Conservation (phyloP, 495 filamentous ascomycete species). For the Hypoxylon subgilvum region DNA sequence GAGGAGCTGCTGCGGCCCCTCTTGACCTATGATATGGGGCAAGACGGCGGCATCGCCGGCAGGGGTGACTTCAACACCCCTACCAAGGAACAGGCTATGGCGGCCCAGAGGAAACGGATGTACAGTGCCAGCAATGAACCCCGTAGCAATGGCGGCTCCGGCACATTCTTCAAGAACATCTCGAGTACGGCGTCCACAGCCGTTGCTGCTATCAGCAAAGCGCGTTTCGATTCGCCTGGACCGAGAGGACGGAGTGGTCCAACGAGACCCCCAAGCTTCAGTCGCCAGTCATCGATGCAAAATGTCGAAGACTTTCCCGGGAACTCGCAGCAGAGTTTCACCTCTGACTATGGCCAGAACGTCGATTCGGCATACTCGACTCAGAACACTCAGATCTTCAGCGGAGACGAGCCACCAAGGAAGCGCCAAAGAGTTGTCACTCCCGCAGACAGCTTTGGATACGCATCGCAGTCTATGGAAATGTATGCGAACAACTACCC, state of each 20-base stretch:
- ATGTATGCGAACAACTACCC: slow-evolving; percentile 53
- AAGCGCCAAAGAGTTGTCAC: slow-evolving; percentile 68
- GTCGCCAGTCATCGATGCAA: slow-evolving; percentile 66
- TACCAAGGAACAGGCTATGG: slow-evolving; percentile 99
- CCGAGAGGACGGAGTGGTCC: slow-evolving; percentile 63
- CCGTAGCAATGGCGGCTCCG: slow-evolving; percentile 68
- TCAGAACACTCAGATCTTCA: slow-evolving; percentile 44
- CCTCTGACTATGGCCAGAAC: slow-evolving; percentile 53
- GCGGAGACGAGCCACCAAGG: slow-evolving; percentile 79
- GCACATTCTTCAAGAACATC: slow-evolving; percentile 95
- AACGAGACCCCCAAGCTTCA: slow-evolving; percentile 58
- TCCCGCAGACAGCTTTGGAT: slow-evolving; percentile 56
- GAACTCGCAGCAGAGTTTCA: slow-evolving; percentile 58
- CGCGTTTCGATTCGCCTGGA: slow-evolving; percentile 85
- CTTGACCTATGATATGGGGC: slow-evolving; percentile 84
- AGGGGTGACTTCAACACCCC: slow-evolving; percentile 79
- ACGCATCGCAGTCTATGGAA: slow-evolving; percentile 58
- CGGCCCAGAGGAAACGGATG: slow-evolving; percentile 89
- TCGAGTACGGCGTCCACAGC: slow-evolving; percentile 90
- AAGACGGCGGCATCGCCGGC: slow-evolving; percentile 69
- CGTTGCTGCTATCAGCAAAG: slow-evolving; percentile 93
- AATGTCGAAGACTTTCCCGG: slow-evolving; percentile 54
- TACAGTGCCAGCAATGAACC: slow-evolving; percentile 75
- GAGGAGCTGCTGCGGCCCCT: slow-evolving; percentile 84
- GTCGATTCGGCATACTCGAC: slow-evolving; percentile 56